Conservation (phyloP, 306 rosid genomes). For the Biancaea sappan region DNA sequence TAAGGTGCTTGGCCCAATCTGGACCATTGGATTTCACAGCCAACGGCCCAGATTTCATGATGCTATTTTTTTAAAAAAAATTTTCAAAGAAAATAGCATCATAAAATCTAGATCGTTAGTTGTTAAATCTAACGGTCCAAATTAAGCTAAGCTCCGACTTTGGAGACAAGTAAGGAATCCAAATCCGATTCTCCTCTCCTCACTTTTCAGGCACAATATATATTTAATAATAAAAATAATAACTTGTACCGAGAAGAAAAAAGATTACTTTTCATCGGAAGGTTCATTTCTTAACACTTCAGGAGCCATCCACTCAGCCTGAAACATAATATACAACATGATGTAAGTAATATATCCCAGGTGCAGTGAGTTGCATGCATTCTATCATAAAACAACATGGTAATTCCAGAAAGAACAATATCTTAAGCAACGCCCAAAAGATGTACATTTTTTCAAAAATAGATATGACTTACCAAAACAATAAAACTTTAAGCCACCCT, state of each 20-base stretch:
- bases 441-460: not conserved
- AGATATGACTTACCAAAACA: not conserved
- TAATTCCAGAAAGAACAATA: slow-evolving; percentile 27
- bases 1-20: too few relatives aligned
- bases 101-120: too few relatives aligned
- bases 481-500: not conserved
- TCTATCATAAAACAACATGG: slow-evolving; percentile 19
- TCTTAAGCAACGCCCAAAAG: slow-evolving; percentile 10
- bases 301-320: slow-evolving; percentile 99
- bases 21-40: too few relatives aligned
- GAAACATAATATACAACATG: slow-evolving; percentile 41
- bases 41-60: too few relatives aligned
- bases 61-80: too few relatives aligned
- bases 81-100: too few relatives aligned
- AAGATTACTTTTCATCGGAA: slow-evolving; percentile 88
- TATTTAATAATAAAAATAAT: not conserved
- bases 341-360: slow-evolving; percentile 36
- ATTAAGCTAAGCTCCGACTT: too few relatives aligned
- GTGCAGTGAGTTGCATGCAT: slow-evolving; percentile 7
- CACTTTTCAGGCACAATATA: not conserved
- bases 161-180: not conserved
- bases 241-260: slow-evolving; percentile 26
- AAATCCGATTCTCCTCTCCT: not conserved
- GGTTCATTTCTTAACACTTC: slow-evolving; percentile 98
- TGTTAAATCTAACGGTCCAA: too few relatives aligned